phyloP scores from a whole-genome alignment of 306 rosid genomes.

The Datisca glomerata region DNA sequence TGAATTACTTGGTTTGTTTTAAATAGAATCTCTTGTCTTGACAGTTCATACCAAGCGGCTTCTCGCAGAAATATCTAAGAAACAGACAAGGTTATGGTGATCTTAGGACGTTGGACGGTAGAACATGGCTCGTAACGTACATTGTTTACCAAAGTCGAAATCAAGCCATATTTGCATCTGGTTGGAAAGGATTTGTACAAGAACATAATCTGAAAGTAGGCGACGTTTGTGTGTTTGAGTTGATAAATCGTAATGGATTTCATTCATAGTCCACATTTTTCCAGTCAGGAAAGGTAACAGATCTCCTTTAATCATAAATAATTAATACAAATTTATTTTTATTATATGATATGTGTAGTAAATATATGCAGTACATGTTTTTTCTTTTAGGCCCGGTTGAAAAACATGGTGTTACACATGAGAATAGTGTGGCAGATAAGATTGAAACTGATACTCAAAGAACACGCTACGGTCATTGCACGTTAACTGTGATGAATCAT shows the following conservation, averaged over 20 bases:
- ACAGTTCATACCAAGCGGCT: not conserved
- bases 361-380: no score
- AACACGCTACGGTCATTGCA: no score
- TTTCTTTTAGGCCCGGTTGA: no score
- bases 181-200: slow-evolving; percentile 26
- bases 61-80: not conserved
- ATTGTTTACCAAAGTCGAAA: not conserved
- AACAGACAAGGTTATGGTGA: not conserved
- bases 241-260: slow-evolving; percentile 3
- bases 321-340: no score
- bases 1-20: no score
- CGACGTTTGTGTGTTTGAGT: slow-evolving; percentile 15
- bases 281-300: not conserved
- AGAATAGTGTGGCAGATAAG: no score
- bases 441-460: no score
- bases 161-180: slow-evolving; percentile 5
- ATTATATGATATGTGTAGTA: no score
- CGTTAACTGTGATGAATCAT: no score
- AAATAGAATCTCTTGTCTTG: no score
- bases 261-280: slow-evolving; percentile 8
- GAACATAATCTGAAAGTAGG: slow-evolving; percentile 15
- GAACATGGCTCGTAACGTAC: slow-evolving; percentile 6
- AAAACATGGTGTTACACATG: no score
- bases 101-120: not conserved
- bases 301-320: no score